Conservation (phyloP, 306 rosid genomes). For the Ammopiptanthus mongolicus region DNA sequence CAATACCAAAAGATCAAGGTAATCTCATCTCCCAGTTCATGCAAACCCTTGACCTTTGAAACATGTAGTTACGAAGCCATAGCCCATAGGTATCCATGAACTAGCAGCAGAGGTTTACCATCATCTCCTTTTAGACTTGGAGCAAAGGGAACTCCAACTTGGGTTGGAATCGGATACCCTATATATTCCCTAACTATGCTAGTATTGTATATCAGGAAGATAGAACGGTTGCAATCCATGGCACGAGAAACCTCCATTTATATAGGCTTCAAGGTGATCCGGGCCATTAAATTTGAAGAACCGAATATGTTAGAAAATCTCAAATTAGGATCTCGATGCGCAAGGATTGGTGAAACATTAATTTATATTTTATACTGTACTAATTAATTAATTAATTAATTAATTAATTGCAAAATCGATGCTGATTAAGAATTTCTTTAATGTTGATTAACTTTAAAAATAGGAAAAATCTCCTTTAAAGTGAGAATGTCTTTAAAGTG, state of each 20-base stretch:
- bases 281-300: not conserved
- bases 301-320: not conserved
- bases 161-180: not conserved
- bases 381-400: too few relatives aligned
- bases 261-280: not conserved
- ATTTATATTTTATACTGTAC: too few relatives aligned
- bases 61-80: conserved; percentile 2
- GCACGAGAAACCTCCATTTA: not conserved
- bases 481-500: too few relatives aligned
- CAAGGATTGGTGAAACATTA: not conserved
- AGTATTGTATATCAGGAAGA: not conserved
- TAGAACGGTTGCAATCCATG: not conserved
- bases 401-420: not conserved
- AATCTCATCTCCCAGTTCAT: conserved; percentile 56
- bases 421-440: not conserved
- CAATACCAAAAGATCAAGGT: conserved; percentile 45
- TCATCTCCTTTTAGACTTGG: conserved; percentile 52
- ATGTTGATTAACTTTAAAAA: not conserved
- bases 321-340: not conserved
- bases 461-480: too few relatives aligned
- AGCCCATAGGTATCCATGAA: conserved; percentile 69
- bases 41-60: conserved; percentile 43
- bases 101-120: conserved; percentile 53
- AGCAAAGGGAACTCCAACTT: conserved; percentile 46
- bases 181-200: not conserved